Percentiles rank a stretch among this genome's conserved stretches.
These are phyloP conservation scores for Solanum chaucha DNA, from an alignment of 257 asterid species.

Conservation along the genomic window DNA sequence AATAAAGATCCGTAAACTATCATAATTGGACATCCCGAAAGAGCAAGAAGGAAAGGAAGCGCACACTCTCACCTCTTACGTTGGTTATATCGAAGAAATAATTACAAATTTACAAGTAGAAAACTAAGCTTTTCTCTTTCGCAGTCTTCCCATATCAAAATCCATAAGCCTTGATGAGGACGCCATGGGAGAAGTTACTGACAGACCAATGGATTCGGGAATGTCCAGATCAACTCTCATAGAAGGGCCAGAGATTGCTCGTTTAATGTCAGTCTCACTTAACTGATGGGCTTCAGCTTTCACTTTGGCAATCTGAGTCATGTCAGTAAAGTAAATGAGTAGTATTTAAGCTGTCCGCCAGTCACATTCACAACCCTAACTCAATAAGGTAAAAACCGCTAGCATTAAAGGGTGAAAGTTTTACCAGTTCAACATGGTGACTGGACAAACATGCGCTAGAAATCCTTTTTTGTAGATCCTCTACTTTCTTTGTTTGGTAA, in stretches of 20 bases:
- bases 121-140: conserved; percentile 44
- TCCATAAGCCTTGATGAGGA: conserved; percentile 75
- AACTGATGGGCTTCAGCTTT: conserved; percentile 48
- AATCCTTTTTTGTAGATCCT: conserved; percentile 68
- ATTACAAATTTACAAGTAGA: neutral
- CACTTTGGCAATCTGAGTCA: conserved; percentile 48
- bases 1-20: neutral
- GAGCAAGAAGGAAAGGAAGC: neutral
- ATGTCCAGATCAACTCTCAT: conserved; percentile 70
- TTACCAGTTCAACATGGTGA: conserved; percentile 75
- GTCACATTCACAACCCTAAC: neutral
- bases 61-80: neutral
- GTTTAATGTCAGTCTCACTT: conserved; percentile 55
- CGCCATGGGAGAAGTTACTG: conserved; percentile 26
- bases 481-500: conserved; percentile 57
- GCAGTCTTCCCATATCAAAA: conserved; percentile 63
- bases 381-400: neutral
- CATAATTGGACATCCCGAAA: neutral
- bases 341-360: neutral
- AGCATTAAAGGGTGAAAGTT: neutral
- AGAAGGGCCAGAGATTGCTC: conserved; percentile 61
- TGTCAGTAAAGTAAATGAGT: neutral
- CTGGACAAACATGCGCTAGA: conserved; percentile 46
- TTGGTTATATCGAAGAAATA: neutral
- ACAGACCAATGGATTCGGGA: conserved; percentile 89